A percentile compares a stretch with the other conserved stretches of the same genome.
Evolutionary conservation across 1,284 basidiomycete genomes (phyloP).

Genomic region (Austroboletus novae-zelandiae): DNA sequence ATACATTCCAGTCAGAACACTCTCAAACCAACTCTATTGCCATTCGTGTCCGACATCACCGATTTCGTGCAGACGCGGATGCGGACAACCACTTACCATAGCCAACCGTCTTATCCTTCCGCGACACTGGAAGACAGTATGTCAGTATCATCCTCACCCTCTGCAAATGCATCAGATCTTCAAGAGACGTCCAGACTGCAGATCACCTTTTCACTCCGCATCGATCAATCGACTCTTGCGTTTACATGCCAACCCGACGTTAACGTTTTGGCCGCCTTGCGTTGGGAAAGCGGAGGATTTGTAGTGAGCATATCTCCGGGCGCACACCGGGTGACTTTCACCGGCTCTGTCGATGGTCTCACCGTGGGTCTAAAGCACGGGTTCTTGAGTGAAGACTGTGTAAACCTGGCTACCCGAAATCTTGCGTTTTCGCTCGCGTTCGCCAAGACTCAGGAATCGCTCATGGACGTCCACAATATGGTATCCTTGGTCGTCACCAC

Average conservation of each 20-base stretch:
- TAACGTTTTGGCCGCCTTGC: slow-evolving; percentile 79
- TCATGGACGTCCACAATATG: slow-evolving; percentile 46
- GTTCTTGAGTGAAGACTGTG: slow-evolving; percentile 77
- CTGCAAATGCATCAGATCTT: slow-evolving; percentile 8
- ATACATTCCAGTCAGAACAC: slow-evolving; percentile 86
- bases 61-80: slow-evolving; percentile 63
- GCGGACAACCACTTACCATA: slow-evolving; percentile 35
- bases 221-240: slow-evolving; percentile 82
- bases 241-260: slow-evolving; percentile 87
- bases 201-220: slow-evolving; percentile 81
- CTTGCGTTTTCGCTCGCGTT: slow-evolving; percentile 72
- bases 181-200: slow-evolving; percentile 52
- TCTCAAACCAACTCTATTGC: slow-evolving; percentile 75
- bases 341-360: slow-evolving; percentile 77
- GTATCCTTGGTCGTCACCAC: slow-evolving; percentile 74
- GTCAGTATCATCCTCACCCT: slow-evolving; percentile 9
- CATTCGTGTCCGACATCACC: slow-evolving; percentile 77
- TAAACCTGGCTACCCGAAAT: slow-evolving; percentile 71
- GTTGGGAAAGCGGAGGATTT: slow-evolving; percentile 93
- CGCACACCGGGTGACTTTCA: slow-evolving; percentile 66
- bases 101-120: slow-evolving; percentile 3
- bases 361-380: slow-evolving; percentile 78
- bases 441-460: slow-evolving; percentile 44
- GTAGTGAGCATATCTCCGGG: slow-evolving; percentile 74
- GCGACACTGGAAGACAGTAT: background rate